Evolutionary conservation across 345 rosid species (phyloP).

Genomic region (Heritiera littoralis): DNA sequence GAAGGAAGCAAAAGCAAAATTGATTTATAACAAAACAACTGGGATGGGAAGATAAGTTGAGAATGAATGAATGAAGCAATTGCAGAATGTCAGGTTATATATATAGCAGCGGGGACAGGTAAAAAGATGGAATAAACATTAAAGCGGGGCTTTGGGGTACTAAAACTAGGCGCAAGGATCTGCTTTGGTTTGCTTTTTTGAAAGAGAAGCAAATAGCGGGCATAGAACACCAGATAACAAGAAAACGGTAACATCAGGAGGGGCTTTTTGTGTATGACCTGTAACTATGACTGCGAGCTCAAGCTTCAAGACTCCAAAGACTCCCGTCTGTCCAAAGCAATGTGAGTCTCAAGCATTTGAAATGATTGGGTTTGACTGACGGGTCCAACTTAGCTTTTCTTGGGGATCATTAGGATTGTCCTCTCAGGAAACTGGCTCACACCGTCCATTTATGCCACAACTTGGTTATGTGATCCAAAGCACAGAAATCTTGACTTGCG

Average conservation of each 20-base stretch:
- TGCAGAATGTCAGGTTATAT: slow-evolving; percentile 27
- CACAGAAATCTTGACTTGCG: not conserved
- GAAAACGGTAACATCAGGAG: slow-evolving; percentile 27
- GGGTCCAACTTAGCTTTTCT: slow-evolving; percentile 39
- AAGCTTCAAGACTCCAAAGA: slow-evolving; percentile 27
- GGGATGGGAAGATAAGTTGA: slow-evolving; percentile 19
- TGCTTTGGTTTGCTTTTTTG: slow-evolving; percentile 20
- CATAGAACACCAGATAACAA: slow-evolving; percentile 24
- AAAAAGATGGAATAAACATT: slow-evolving; percentile 32
- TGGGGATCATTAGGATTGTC: slow-evolving; percentile 6
- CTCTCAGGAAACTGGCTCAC: slow-evolving; percentile 4
- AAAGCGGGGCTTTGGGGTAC: slow-evolving; percentile 22
- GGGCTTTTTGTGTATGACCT: not conserved
- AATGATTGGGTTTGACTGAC: slow-evolving; percentile 45
- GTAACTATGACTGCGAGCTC: slow-evolving; percentile 9
- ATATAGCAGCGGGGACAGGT: slow-evolving; percentile 21
- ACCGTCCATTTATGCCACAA: not conserved
- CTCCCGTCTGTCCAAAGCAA: slow-evolving; percentile 39
- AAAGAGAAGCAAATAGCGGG: slow-evolving; percentile 11
- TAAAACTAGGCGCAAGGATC: slow-evolving; percentile 14
- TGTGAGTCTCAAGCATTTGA: slow-evolving; percentile 26
- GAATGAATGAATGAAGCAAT: slow-evolving; percentile 24
- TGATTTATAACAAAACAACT: slow-evolving; percentile 13
- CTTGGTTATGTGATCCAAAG: not conserved
- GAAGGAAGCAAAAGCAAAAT: not conserved